Conservation (phyloP, 78 protist species). For the Kipferlia bialata region DNA sequence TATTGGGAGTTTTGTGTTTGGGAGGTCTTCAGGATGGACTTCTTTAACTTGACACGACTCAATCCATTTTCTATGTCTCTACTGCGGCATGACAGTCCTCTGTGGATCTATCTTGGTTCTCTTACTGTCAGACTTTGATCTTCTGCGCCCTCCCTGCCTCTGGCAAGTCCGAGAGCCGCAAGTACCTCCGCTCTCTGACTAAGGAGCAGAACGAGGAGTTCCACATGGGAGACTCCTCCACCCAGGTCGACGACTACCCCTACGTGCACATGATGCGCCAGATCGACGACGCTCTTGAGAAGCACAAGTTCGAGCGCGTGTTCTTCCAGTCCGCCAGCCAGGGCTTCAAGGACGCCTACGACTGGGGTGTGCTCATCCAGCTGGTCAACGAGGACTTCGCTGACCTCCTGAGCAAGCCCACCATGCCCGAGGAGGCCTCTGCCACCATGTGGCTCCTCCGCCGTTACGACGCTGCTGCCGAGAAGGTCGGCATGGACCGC, state of each 20-base stretch:
- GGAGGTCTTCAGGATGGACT: too few relatives aligned
- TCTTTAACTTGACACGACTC: not conserved
- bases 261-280: constrained; percentile 22
- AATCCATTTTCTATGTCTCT: not conserved
- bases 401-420: not conserved
- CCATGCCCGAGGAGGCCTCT: not conserved
- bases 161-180: constrained; percentile 30
- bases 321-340: constrained; percentile 10
- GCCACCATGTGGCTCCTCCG: constrained; percentile 15
- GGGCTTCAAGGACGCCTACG: not conserved
- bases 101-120: not conserved
- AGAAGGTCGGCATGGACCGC: not conserved
- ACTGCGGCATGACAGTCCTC: not conserved
- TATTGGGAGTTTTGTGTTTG: not conserved
- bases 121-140: not conserved
- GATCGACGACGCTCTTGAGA: constrained; percentile 17
- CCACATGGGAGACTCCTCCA: not conserved
- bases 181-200: not conserved
- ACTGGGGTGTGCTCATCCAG: constrained; percentile 25
- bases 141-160: constrained; percentile 35
- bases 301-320: not conserved
- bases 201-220: not conserved
- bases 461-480: constrained; percentile 1
- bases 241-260: constrained; percentile 38
- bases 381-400: constrained; percentile 29